Base-by-base conservation (phyloP, 2,329 filamentous ascomycete genomes). In the Drechslerella dactyloides region DNA sequence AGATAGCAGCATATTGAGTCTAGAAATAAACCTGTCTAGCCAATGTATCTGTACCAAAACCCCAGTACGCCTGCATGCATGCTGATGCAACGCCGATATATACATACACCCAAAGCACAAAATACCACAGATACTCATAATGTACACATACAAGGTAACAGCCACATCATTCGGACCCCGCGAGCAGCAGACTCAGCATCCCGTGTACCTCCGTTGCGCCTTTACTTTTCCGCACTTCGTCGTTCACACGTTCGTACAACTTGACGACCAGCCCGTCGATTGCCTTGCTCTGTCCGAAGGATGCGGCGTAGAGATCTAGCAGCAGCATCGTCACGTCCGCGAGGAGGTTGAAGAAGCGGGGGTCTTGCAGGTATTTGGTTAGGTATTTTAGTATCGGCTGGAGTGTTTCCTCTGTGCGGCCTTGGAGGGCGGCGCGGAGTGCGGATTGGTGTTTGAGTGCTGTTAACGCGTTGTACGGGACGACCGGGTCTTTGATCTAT, bases 391-490 rank as follows among this genome's bases (percentile, higher is more conserved):
- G 82, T 11, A 97, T 84, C 0, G 93, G 93, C 79, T 91, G 86
- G 2, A 99, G 86, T 0, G 87, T 87, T 44, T 87, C 83, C 80
- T 96, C 92, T 78, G 96, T 90, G 51, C 94, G 87, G 73, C 88
- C 86, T 77, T 89, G 85, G 51, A 99, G 85, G 2, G 94, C 91
- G 37, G 89, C 86, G 54, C 90, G 87, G 69, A 97, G 84, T 1
- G 92, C 93, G 69, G 89, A 91, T 69, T 93, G 90, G 80, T 99
- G 93, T 44, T 91, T 89, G 35, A 99, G 84, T 5, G 92, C 90
- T 11, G 90, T 89, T 19, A 99, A 83, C 27, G 96, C 82, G 0
- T 91, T 96, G 27, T 97, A 84, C 54, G 90, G 74, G 11, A 73
- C 72, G 6, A 75, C 35, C 1, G 75, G 72, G 17, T 68, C 52